phyloP scores from a whole-genome alignment of 805 yeast species.

The Zygotorulaspora chibaensis region DNA sequence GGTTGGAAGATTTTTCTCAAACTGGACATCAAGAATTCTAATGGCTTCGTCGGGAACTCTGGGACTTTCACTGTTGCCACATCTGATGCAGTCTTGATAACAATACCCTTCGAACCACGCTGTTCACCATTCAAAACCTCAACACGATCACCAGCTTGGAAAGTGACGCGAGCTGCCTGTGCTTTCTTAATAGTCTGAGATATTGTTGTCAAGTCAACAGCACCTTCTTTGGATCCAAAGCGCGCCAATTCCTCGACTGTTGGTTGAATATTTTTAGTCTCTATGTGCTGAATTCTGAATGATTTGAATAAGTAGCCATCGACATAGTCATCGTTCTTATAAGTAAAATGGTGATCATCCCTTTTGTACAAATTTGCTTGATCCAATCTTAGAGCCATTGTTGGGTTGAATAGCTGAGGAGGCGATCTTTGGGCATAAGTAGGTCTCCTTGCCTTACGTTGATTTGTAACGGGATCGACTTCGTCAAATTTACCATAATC shows the following conservation, averaged over 20 bases:
- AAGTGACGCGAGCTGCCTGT: constrained; percentile 50
- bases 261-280: constrained; percentile 80
- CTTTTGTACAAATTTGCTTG: constrained; percentile 66
- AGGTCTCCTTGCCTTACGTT: constrained; percentile 47
- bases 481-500: constrained; percentile 73
- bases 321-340: constrained; percentile 81
- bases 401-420: constrained; percentile 80
- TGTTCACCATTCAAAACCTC: constrained; percentile 93
- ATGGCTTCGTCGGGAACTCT: constrained; percentile 47
- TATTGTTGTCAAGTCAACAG: constrained; percentile 81
- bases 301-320: constrained; percentile 87
- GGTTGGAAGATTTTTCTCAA: constrained; percentile 80
- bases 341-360: constrained; percentile 59
- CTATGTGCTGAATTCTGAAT: constrained; percentile 75
- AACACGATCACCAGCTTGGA: constrained; percentile 92
- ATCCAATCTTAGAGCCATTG: constrained; percentile 84
- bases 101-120: constrained; percentile 80
- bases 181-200: constrained; percentile 78
- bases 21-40: constrained; percentile 78
- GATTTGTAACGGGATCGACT: constrained; percentile 48
- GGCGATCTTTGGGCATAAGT: constrained; percentile 72
- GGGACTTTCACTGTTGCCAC: constrained; percentile 47
- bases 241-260: constrained; percentile 81
- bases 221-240: constrained; percentile 76
- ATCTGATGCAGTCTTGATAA: constrained; percentile 61